Evolutionary conservation across 306 rosid genomes (phyloP).

Genomic region (Rosa persica): DNA sequence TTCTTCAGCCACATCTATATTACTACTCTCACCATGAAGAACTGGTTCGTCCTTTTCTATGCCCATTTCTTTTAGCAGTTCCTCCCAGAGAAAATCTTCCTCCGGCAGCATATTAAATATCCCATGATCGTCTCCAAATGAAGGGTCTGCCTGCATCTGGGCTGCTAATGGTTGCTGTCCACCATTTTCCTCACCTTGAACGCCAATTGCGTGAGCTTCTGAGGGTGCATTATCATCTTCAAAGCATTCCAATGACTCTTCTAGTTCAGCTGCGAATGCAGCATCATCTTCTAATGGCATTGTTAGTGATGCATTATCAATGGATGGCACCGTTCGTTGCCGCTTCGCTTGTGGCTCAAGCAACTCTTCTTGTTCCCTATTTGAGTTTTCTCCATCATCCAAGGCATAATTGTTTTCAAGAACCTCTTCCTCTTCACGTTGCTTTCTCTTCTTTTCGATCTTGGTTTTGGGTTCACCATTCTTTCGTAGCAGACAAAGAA

Average conservation of each 20-base stretch:
- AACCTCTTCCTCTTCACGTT: neutral
- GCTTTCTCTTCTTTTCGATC: neutral
- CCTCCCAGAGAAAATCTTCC: neutral
- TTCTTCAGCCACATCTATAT: neutral
- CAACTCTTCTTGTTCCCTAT: too few species aligned
- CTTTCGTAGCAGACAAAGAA: neutral
- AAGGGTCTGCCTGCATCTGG: neutral
- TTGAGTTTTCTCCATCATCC: too few species aligned
- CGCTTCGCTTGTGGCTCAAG: neutral
- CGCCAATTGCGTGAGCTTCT: too few species aligned
- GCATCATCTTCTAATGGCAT: neutral
- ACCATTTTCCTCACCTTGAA: neutral
- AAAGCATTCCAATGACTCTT: neutral
- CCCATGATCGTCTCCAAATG: neutral
- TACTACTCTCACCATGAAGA: neutral
- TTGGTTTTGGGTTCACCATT: neutral
- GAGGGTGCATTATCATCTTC: neutral
- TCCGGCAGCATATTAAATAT: neutral
- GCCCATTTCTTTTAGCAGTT: neutral
- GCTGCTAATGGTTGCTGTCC: neutral
- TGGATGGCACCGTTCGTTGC: neutral
- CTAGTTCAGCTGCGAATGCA: neutral
- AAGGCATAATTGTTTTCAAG: too few species aligned
- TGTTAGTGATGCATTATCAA: neutral
- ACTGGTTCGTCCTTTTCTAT: neutral